phyloP scores from a whole-genome alignment of 257 asterid species.

The Solanum tacnaense region DNA sequence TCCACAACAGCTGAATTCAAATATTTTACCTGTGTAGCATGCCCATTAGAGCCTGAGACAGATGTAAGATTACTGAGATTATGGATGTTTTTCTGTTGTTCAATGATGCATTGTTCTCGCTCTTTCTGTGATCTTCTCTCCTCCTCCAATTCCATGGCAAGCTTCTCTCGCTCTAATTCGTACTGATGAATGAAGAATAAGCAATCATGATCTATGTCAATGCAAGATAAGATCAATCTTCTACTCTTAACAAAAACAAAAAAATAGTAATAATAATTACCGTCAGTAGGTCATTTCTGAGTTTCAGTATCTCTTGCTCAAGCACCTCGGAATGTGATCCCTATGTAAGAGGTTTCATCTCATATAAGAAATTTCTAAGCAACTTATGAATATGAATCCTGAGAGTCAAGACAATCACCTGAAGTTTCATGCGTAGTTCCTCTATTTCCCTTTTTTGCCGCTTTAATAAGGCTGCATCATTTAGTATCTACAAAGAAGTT shows the following conservation, averaged over 20 bases:
- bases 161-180: constrained; percentile 81
- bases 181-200: constrained; percentile 34
- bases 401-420: constrained; percentile 34
- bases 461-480: constrained; percentile 91
- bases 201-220: not conserved
- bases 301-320: constrained; percentile 86
- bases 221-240: not conserved
- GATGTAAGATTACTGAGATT: constrained; percentile 47
- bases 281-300: constrained; percentile 94
- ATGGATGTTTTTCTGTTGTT: constrained; percentile 70
- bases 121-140: constrained; percentile 87
- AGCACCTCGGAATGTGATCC: constrained; percentile 87
- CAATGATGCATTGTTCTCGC: constrained; percentile 57
- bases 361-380: not conserved
- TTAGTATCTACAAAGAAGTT: constrained; percentile 52
- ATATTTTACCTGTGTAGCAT: constrained; percentile 43
- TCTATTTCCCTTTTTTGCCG: constrained; percentile 88
- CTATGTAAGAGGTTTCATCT: constrained; percentile 20
- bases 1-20: not conserved
- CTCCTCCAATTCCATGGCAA: constrained; percentile 79
- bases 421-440: constrained; percentile 75
- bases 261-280: constrained; percentile 20
- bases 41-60: constrained; percentile 40
- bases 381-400: not conserved
- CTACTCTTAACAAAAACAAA: not conserved